phyloP scores from a whole-genome alignment of 1,284 basidiomycete genomes.

The Fomitopsis schrenkii region DNA sequence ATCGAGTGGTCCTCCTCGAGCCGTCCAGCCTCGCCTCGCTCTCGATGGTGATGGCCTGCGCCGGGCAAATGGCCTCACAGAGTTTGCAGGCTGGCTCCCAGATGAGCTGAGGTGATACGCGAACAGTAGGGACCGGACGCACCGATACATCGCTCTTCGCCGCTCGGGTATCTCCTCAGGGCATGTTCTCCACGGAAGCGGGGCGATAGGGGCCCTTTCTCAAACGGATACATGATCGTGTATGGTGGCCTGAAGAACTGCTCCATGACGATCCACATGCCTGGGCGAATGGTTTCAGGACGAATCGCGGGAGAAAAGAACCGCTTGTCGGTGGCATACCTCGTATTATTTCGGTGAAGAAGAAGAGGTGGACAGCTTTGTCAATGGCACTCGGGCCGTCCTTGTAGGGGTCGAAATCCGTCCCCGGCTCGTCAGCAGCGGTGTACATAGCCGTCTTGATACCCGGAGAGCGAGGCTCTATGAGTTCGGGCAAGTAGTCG shows the following conservation, averaged over 20 bases:
- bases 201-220: conserved; percentile 96
- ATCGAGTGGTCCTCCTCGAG: conserved; percentile 95
- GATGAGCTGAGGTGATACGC: conserved; percentile 2
- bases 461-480: conserved; percentile 26
- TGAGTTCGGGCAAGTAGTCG: conserved; percentile 8
- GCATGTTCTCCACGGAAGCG: conserved; percentile 99
- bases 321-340: conserved; percentile 49
- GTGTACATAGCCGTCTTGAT: conserved; percentile 35
- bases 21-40: conserved; percentile 95
- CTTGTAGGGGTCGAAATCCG: conserved; percentile 63
- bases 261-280: conserved; percentile 99
- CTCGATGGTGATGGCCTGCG: conserved; percentile 99
- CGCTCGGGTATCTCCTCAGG: conserved; percentile 95
- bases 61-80: conserved; percentile 99
- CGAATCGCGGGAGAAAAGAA: not conserved
- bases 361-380: conserved; percentile 96
- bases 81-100: conserved; percentile 85
- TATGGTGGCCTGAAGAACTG: conserved; percentile 98
- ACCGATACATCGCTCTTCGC: conserved; percentile 99
- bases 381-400: conserved; percentile 86
- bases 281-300: conserved; percentile 36
- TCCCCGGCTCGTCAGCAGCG: conserved; percentile 42
- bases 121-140: conserved; percentile 21
- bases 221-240: conserved; percentile 97
- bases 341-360: conserved; percentile 97